These are phyloP conservation scores for Colletotrichum incanum DNA, from an alignment of 2,329 filamentous ascomycete genomes.

Conservation along the genomic window DNA sequence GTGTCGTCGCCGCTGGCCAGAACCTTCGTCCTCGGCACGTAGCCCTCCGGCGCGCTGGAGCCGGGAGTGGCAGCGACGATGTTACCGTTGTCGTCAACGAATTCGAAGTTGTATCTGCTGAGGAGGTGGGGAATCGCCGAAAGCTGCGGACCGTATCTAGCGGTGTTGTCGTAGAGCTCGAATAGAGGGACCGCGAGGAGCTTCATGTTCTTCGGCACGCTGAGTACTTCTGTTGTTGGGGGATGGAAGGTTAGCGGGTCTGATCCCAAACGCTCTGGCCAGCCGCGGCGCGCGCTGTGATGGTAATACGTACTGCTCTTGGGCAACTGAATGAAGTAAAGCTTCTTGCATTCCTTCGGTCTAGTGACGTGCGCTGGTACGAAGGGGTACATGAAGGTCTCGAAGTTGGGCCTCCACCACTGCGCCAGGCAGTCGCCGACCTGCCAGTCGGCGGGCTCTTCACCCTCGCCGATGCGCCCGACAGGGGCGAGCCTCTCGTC, in stretches of 20 bases:
- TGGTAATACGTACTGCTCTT: slow-evolving; percentile 80
- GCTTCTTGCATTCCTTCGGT: slow-evolving; percentile 99
- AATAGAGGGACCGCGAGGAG: slow-evolving; percentile 96
- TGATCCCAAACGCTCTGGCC: background rate
- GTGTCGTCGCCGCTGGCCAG: slow-evolving; percentile 74
- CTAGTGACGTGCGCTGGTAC: slow-evolving; percentile 95
- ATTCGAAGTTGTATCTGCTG: slow-evolving; percentile 97
- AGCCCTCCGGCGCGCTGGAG: slow-evolving; percentile 69
- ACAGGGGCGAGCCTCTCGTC: slow-evolving; percentile 95
- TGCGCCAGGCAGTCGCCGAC: slow-evolving; percentile 95
- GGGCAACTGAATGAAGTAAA: slow-evolving; percentile 96
- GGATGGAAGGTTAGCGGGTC: slow-evolving; percentile 44
- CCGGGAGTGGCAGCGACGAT: slow-evolving; percentile 90
- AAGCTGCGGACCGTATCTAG: slow-evolving; percentile 93
- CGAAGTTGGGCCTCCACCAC: slow-evolving; percentile 99
- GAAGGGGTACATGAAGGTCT: slow-evolving; percentile 99
- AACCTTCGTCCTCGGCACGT: slow-evolving; percentile 76
- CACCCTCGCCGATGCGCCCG: slow-evolving; percentile 87
- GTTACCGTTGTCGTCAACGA: slow-evolving; percentile 92
- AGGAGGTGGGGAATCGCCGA: slow-evolving; percentile 96
- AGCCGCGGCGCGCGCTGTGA: slow-evolving; percentile 9
- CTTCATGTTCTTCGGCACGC: slow-evolving; percentile 99
- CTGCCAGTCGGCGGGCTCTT: slow-evolving; percentile 90
- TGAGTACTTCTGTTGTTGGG: slow-evolving; percentile 81
- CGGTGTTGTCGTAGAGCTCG: slow-evolving; percentile 98